phyloP scores from a whole-genome alignment of 164 flowering plant genomes.

The Annona squamosa region DNA sequence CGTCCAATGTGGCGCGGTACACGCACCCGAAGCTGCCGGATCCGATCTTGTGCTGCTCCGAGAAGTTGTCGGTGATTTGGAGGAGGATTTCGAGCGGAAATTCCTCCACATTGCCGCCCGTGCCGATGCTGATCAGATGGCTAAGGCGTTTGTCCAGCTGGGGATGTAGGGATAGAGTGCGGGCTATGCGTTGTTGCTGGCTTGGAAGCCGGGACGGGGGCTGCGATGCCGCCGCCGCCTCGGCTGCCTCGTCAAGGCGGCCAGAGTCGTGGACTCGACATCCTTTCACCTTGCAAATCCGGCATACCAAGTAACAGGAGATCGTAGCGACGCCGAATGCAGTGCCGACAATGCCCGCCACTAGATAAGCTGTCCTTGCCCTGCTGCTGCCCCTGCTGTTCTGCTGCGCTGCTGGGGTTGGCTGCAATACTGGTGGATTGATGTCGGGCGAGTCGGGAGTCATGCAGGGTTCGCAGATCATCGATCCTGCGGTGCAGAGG shows the following conservation, averaged over 20 bases:
- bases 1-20: conserved; percentile 42
- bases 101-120: conserved; percentile 35
- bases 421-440: conserved; percentile 6
- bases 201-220: not conserved
- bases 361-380: conserved; percentile 45
- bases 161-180: not conserved
- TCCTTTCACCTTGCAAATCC: conserved; percentile 25
- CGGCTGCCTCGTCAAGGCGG: conserved; percentile 34
- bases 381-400: conserved; percentile 13
- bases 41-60: conserved; percentile 48
- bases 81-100: conserved; percentile 34
- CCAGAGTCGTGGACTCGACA: conserved; percentile 78
- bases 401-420: not conserved
- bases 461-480: conserved; percentile 32
- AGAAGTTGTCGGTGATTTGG: conserved; percentile 48
- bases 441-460: not conserved
- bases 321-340: conserved; percentile 16
- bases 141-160: conserved; percentile 42
- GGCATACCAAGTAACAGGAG: conserved; percentile 21
- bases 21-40: conserved; percentile 75
- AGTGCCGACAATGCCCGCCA: conserved; percentile 53
- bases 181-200: not conserved
- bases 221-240: not conserved
- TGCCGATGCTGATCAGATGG: conserved; percentile 47
- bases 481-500: conserved; percentile 26